Evolutionary conservation across 129 eudicot species (phyloP), one percentile per base, ranked within the genome.

Genomic region (Chrysanthemum makinoi): DNA sequence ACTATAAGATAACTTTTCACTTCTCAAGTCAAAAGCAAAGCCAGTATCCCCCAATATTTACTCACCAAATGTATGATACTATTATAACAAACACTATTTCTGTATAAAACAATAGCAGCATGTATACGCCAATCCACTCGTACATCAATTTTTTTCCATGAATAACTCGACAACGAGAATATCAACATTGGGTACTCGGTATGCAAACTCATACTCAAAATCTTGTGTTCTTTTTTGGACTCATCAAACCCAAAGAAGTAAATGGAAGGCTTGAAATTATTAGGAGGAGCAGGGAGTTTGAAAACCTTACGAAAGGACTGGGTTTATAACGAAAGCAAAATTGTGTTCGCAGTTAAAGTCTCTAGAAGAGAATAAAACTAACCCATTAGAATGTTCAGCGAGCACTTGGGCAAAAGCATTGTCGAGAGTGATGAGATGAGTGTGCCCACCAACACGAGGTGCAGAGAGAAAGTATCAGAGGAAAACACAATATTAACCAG

Each of bases 321-420:
- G 78, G 49, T 74, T 74, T 14, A 74, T 1, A 65, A 74, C 51
- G 12, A 63, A 63, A 24, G 78, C 78, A 53, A 73, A 73, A 35
- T 49, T 73, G 28, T 26, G 28, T 26, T 26, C 0, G 28, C 28
- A 26, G 28, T 26, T 2, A 26, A 26, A 2, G 28, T 26, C 28
- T 26, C 28, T 17, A 43, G 20, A 49, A 59, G 48, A 46, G 6
- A 44, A 75, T 3, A 60, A 12, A 1, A 75, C 12, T 35, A 75
- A 69, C 11, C 80, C 80, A 20, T 75, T 54, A 7, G 68, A 12
- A 46, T 65, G 73, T 26, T 75, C 67, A 5, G 65, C 33, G 5
- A n/a, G 51, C 35, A 17, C 39, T 26, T 12, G 57, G 79, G 28
- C 28, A 26, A 26, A 26, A 71, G 57, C 75, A 22, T 58, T 17